phyloP scores from a whole-genome alignment of 805 yeast genomes.

The Metschnikowia reukaufii region DNA sequence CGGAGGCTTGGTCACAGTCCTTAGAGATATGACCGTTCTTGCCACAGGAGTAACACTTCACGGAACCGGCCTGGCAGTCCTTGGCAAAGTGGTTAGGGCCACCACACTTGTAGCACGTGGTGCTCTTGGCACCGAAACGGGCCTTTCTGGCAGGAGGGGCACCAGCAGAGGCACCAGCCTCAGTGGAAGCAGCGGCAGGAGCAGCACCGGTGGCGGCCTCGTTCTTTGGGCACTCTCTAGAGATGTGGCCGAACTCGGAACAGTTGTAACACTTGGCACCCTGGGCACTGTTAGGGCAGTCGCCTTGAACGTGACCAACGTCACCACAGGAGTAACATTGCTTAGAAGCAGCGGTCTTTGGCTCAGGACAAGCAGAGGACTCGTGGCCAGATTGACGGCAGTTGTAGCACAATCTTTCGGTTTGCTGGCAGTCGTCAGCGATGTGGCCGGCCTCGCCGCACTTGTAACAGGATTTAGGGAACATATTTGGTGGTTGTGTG shows the following conservation, averaged over 20 bases:
- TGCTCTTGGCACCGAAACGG: slow-evolving; percentile 29
- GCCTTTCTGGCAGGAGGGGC: slow-evolving; percentile 4
- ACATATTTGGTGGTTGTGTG: slow-evolving; percentile 20
- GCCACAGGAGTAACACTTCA: slow-evolving; percentile 92
- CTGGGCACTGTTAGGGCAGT: slow-evolving; percentile 69
- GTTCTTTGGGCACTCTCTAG: slow-evolving; percentile 65
- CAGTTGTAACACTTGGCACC: slow-evolving; percentile 81
- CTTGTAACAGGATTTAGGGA: slow-evolving; percentile 82
- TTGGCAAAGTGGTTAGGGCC: slow-evolving; percentile 92
- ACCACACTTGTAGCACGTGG: slow-evolving; percentile 86
- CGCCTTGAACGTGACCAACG: slow-evolving; percentile 84
- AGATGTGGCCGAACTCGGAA: slow-evolving; percentile 75
- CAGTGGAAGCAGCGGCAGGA: slow-evolving; percentile 22
- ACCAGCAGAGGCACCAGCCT: background rate
- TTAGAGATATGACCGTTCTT: slow-evolving; percentile 85
- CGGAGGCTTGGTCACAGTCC: slow-evolving; percentile 64
- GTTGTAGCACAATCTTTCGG: slow-evolving; percentile 88
- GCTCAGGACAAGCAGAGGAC: slow-evolving; percentile 84
- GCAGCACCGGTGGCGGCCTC: slow-evolving; percentile 28
- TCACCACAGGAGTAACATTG: slow-evolving; percentile 94
- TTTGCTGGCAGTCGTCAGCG: slow-evolving; percentile 83
- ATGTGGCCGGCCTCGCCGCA: slow-evolving; percentile 92
- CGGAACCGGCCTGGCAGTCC: slow-evolving; percentile 72
- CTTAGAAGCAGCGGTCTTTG: slow-evolving; percentile 80
- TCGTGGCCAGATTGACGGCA: slow-evolving; percentile 89